Conservation (phyloP, 768 basidiomycete species). For the Sistotremastrum niveocremeum region DNA sequence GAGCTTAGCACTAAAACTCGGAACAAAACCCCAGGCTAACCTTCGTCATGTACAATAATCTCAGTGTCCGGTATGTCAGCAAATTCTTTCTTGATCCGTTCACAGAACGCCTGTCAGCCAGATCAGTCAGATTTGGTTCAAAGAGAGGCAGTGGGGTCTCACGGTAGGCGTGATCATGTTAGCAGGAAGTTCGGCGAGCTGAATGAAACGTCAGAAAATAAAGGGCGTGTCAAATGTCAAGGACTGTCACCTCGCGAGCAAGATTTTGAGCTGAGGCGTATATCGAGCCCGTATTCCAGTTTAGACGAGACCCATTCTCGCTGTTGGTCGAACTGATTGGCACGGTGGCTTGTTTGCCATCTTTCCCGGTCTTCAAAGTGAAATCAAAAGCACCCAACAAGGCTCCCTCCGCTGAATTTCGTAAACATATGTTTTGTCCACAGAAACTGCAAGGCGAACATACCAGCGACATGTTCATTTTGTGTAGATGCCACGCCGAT, state of each 20-base stretch:
- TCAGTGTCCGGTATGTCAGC: conserved; percentile 51
- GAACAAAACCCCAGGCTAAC: conserved; percentile 22
- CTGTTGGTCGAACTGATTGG: conserved; percentile 35
- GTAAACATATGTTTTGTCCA: not conserved
- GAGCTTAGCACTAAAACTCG: not conserved
- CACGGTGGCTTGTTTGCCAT: conserved; percentile 34
- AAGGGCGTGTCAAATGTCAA: not conserved
- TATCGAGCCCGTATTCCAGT: conserved; percentile 57
- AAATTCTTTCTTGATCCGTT: conserved; percentile 58
- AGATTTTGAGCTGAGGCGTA: conserved; percentile 73
- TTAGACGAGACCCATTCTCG: conserved; percentile 29
- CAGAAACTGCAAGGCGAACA: conserved; percentile 8
- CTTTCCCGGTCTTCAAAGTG: conserved; percentile 65
- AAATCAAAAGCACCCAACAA: conserved; percentile 66
- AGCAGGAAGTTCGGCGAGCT: conserved; percentile 78
- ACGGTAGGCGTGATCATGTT: conserved; percentile 81
- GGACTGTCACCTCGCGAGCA: conserved; percentile 48
- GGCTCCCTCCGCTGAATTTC: conserved; percentile 53
- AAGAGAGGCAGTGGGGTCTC: conserved; percentile 8
- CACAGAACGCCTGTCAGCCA: conserved; percentile 41
- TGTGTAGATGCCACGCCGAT: conserved; percentile 47
- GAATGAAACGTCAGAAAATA: not conserved
- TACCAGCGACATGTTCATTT: conserved; percentile 72
- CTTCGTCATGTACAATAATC: conserved; percentile 60
- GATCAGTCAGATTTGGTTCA: not conserved